phyloP scores from a whole-genome alignment of 768 basidiomycete genomes.

The Mycena alexandri region DNA sequence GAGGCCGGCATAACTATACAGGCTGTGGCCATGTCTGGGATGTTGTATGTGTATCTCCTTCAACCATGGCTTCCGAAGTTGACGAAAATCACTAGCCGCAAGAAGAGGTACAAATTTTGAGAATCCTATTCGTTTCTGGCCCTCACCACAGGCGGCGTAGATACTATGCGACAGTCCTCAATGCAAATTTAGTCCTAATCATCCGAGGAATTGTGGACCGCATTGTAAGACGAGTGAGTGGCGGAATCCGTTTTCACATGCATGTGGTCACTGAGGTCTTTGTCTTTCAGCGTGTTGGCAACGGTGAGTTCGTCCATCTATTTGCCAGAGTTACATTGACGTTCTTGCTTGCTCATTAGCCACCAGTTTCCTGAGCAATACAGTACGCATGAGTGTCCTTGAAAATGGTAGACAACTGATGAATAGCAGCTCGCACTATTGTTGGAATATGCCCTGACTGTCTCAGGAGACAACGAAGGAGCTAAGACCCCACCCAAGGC shows the following conservation, averaged over 20 bases:
- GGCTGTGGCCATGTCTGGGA: conserved; percentile 67
- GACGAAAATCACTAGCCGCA: conserved; percentile 60
- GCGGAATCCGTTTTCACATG: neutral
- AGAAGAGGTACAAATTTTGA: conserved; percentile 60
- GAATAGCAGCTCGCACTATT: conserved; percentile 23
- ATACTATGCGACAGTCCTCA: conserved; percentile 72
- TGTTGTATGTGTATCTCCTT: conserved; percentile 55
- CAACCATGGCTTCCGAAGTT: conserved; percentile 11
- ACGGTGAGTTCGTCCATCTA: conserved; percentile 63
- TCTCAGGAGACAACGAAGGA: neutral
- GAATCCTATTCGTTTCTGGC: conserved; percentile 27
- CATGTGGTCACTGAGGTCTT: neutral
- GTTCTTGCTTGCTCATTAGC: conserved; percentile 52
- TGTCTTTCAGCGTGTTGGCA: conserved; percentile 72
- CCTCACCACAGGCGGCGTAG: conserved; percentile 51
- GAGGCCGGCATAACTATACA: conserved; percentile 74
- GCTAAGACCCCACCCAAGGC: neutral
- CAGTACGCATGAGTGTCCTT: conserved; percentile 43
- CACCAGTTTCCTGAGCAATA: conserved; percentile 80
- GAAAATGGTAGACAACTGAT: conserved; percentile 14
- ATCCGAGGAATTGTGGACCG: conserved; percentile 71
- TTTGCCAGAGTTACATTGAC: conserved; percentile 37
- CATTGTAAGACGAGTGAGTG: conserved; percentile 54
- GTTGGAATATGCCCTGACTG: conserved; percentile 20
- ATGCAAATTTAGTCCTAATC: conserved; percentile 80